Conservation (phyloP, 2,329 filamentous ascomycete genomes). For the Colletotrichum phormii region DNA sequence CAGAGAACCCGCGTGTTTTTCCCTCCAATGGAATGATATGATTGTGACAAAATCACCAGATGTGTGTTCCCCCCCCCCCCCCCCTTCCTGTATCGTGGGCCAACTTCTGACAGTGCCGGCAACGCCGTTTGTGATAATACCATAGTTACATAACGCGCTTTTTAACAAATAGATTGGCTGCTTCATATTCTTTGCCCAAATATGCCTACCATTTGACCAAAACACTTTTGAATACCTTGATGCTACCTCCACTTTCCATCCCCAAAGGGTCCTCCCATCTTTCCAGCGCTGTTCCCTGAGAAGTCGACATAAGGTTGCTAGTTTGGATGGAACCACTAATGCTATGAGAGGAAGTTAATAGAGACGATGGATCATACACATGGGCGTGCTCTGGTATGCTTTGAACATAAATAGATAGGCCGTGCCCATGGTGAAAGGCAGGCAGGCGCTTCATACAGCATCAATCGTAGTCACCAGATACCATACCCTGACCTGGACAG, state of each 20-base stretch:
- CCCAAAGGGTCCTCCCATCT: neutral
- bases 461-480: neutral
- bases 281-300: neutral
- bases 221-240: neutral
- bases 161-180: neutral
- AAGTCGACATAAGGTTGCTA: neutral
- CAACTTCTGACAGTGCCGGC: neutral
- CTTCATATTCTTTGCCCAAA: neutral
- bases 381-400: neutral
- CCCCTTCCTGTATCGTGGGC: neutral
- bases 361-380: neutral
- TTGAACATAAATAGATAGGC: neutral
- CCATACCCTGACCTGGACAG: neutral
- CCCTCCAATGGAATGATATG: too few species aligned
- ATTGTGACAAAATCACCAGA: too few species aligned
- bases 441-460: neutral
- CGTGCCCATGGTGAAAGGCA: neutral
- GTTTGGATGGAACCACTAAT: neutral
- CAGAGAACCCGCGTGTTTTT: too few species aligned
- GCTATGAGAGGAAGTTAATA: neutral
- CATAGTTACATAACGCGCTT: neutral
- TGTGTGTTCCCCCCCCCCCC: too few species aligned
- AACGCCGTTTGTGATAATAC: neutral
- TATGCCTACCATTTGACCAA: neutral
- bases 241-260: neutral